These are phyloP conservation scores for Viola pubescens DNA, from an alignment of 441 rosid genomes.

Conservation along the genomic window DNA sequence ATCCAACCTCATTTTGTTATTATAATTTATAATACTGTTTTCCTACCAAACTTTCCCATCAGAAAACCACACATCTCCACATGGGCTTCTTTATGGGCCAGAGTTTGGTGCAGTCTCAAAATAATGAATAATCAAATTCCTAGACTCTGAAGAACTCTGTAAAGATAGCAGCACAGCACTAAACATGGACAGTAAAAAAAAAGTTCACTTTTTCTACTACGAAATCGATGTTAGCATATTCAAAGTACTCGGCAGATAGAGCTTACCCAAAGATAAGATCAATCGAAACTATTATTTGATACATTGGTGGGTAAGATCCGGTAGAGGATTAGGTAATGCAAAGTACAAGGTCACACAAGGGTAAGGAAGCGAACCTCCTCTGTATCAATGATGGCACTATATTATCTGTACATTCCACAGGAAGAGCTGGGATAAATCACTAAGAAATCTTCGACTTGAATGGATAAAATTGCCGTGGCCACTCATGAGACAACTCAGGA, in stretches of 20 bases:
- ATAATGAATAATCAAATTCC: too few relatives aligned
- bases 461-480: conserved; percentile 3
- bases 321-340: not conserved
- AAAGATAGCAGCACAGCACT: too few relatives aligned
- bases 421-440: conserved; percentile 23
- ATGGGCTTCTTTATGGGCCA: too few relatives aligned
- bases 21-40: too few relatives aligned
- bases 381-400: conserved; percentile 32
- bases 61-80: too few relatives aligned
- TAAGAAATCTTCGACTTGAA: conserved; percentile 23
- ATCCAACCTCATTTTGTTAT: too few relatives aligned
- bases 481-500: not conserved
- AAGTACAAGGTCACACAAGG: not conserved
- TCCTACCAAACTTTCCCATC: too few relatives aligned
- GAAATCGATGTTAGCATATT: too few relatives aligned
- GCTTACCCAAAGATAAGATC: not conserved
- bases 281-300: not conserved
- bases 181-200: too few relatives aligned
- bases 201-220: too few relatives aligned
- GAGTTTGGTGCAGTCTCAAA: too few relatives aligned
- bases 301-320: not conserved
- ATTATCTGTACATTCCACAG: conserved; percentile 45
- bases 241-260: not conserved
- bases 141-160: too few relatives aligned
- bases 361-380: conserved; percentile 20